Conservation (phyloP, 2,329 filamentous ascomycete genomes). For the Xylariales sp. region DNA sequence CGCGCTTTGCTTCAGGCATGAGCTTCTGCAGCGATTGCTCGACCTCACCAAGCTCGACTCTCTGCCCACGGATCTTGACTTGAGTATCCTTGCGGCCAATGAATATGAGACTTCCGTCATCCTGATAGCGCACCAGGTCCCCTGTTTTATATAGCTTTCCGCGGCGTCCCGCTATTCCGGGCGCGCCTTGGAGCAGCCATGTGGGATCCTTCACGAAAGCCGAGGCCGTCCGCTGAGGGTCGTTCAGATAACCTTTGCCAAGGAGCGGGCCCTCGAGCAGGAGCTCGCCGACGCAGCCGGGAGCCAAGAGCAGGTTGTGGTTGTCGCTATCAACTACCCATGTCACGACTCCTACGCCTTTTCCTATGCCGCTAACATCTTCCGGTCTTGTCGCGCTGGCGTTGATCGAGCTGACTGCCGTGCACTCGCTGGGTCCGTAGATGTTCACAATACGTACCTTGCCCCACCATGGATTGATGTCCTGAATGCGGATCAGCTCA, state of each 20-base stretch:
- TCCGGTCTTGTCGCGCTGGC: neutral
- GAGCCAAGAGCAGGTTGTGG: slow-evolving; percentile 6
- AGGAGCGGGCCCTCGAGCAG: slow-evolving; percentile 30
- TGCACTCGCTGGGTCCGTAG: neutral
- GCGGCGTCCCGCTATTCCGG: slow-evolving; percentile 9
- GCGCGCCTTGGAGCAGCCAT: slow-evolving; percentile 22
- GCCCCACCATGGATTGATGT: neutral
- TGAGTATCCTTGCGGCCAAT: slow-evolving; percentile 7
- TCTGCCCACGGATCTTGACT: slow-evolving; percentile 6
- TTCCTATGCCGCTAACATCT: neutral
- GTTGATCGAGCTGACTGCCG: neutral
- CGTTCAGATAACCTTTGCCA: slow-evolving; percentile 39
- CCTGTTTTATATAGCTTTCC: slow-evolving; percentile 32
- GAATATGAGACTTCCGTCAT: slow-evolving; percentile 23
- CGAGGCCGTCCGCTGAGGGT: slow-evolving; percentile 33
- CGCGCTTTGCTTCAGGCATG: neutral
- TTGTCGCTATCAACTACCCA: slow-evolving; percentile 11
- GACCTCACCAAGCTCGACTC: slow-evolving; percentile 7
- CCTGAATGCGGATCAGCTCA: neutral
- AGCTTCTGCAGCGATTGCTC: neutral
- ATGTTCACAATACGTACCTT: neutral
- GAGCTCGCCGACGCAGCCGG: slow-evolving; percentile 14
- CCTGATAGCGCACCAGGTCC: slow-evolving; percentile 30
- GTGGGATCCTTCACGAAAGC: slow-evolving; percentile 34
- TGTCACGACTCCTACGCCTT: slow-evolving; percentile 3